Evolutionary conservation across 2,329 filamentous ascomycete genomes (phyloP), one percentile per base, ranked within the genome.

Genomic region (Hymenoscyphus fraxineus): DNA sequence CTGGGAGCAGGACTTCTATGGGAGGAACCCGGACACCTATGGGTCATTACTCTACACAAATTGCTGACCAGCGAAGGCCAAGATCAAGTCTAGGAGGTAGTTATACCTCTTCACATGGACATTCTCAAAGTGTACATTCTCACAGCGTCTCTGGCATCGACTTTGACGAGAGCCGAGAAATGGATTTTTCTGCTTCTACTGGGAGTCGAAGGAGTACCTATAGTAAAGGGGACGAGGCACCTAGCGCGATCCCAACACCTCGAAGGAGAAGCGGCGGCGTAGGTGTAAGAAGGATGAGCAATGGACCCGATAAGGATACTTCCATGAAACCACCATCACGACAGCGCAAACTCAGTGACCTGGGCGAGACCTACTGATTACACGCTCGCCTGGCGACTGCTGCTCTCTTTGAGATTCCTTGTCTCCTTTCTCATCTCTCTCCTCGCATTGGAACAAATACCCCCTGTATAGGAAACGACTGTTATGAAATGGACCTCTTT

Each of bases 291-390:
- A 68, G 73, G 58, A 72, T 70, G 22, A 72, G 69, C 35, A 74
- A 66, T 55, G 71, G 75, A 12, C 62, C 73, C 16, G 67, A 64
- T 66, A 68, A 70, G 19, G 71, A 72, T 6, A 64, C 67, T n/a
- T 65, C 55, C 6, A 72, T 72, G 68, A 72, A 72, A 57, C 70
- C 72, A 41, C 68, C 70, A 7, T 68, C 65, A 51, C 63, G 72
- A 59, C 70, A 80, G 62, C 77, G 82, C 68, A 82, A 81, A 70
- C 76, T 82, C 71, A 82, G 78, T 74, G 82, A 83, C 64, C 76
- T 84, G 57, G 84, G 84, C 54, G 83, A 86, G 75, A 84, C 82
- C n/a, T 86, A 82, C 74, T 86, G 77, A 76, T 60, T 15, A 60
- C 12, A 31, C 16, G 22, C 35, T 6, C 35, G 19, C 16, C 12